These are phyloP conservation scores for Lactarius akahatsu DNA, from an alignment of 768 basidiomycete species.

Conservation along the genomic window DNA sequence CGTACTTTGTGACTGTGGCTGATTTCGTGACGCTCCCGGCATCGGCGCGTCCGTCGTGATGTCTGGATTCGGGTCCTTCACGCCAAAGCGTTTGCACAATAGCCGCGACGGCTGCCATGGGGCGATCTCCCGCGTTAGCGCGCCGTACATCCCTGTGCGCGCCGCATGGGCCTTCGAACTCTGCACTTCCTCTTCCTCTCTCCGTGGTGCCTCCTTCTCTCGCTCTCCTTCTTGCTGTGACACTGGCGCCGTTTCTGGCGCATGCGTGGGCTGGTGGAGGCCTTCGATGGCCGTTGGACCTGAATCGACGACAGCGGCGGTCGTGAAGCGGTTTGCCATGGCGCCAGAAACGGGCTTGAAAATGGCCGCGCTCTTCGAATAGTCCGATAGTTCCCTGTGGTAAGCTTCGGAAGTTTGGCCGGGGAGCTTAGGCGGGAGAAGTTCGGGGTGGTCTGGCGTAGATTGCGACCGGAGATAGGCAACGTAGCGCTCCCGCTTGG, in stretches of 20 bases:
- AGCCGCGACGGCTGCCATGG: conserved; percentile 82
- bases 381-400: conserved; percentile 81
- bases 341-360: conserved; percentile 91
- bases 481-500: conserved; percentile 83
- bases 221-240: conserved; percentile 40
- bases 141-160: conserved; percentile 84
- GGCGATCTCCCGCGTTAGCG: conserved; percentile 71
- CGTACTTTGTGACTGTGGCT: background rate
- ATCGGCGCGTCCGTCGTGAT: conserved; percentile 36
- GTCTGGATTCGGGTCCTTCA: conserved; percentile 81
- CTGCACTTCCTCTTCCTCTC: conserved; percentile 56
- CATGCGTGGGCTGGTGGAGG: conserved; percentile 45
- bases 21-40: conserved; percentile 18
- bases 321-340: conserved; percentile 94
- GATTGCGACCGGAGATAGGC: conserved; percentile 78
- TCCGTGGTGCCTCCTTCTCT: conserved; percentile 43
- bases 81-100: conserved; percentile 91
- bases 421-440: conserved; percentile 52
- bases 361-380: conserved; percentile 80
- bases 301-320: conserved; percentile 67
- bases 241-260: conserved; percentile 38
- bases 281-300: conserved; percentile 66
- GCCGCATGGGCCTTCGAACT: conserved; percentile 83
- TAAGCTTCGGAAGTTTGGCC: conserved; percentile 66
- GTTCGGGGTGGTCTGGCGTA: conserved; percentile 41